Base-by-base conservation (phyloP, 2,329 filamentous ascomycete species). In the Neophaeococcomyces mojaviensis region DNA sequence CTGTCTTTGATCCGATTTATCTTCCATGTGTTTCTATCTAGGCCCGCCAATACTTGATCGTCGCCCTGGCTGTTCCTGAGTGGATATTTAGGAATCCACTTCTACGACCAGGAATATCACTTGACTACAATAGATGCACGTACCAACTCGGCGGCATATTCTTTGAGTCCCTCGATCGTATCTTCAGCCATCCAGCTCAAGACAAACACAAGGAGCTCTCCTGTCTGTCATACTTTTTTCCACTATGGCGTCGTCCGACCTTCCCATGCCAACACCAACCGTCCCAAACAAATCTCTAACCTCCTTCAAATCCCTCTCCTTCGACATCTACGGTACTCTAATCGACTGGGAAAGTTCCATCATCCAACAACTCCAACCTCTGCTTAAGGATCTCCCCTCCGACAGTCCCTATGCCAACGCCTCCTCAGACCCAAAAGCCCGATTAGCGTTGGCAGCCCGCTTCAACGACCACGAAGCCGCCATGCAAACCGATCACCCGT, bases 401-500 rank as follows among this genome's bases (percentile, higher is more conserved):
- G 35, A 38, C 33, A n/a, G 13, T n/a, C 33, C 33, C 8, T 35
- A 39, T 15, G 24, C 13, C 10, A 39, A 39, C 18, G 22, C 22
- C 13, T 8, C 5, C 9, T 7, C 37, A 5, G 37, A 39, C 37
- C 5, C 10, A n/a, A 56, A 59, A 37, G 60, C 64, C 15, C 55
- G 64, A 19, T 59, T 66, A 9, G 63, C 70, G 18, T 63, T 69
- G 37, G 64, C 66, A 16, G 58, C 69, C 40, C 55, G 58, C 28
- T 69, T 68, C 69, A 62, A 70, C 59, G 48, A 60, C 56, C 58
- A 76, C 63, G 68, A 73, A 58, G 59, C 60, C 1, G 54, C 61
- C 2, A 69, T 78, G 34, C 73, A 83, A 59, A 49, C 49, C 10
- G 61, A 67, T n/a, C 72, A 76, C 2, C 83, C 83, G 0, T 66